Evolutionary conservation across 345 rosid species (phyloP), one percentile per base, ranked within the genome.

Genomic region (Sapria himalayana): DNA sequence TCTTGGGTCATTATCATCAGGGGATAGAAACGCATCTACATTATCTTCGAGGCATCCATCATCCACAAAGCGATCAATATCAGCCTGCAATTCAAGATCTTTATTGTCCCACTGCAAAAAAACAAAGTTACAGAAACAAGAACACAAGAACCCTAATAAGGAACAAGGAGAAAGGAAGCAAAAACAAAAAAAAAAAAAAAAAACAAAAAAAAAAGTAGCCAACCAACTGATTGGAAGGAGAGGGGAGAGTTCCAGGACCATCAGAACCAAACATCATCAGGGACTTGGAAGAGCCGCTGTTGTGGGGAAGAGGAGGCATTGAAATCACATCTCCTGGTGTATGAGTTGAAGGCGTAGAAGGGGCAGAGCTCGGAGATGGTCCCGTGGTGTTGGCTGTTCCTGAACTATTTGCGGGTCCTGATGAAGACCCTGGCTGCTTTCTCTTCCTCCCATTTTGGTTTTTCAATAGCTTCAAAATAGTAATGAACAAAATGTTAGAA

Each of bases 371-470:
- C 13, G 98, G 98, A 51, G 98, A 89, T 7, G 98, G 98, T 39
- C 98, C 98, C 0, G 92, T 70, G 8, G 98, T 89, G 61, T 89
- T 89, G 32, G 91, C 98, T 56, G 98, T 89, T 54, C 98, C 98
- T 3, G 98, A 61, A 64, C 98, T 89, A 63, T 82, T 89, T 53
- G 98, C 98, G 59, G 98, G 91, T 18, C 94, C 98, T 38, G 98
- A 82, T 61, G 97, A 86, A 33, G 98, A 76, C 51, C 70, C 93
- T 0, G 98, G 94, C 58, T 89, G 98, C 62, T 89, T 89, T 49
- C 98, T 71, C 66, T 89, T 89, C 55, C 94, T 82, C 53, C 91
- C 98, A 61, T 61, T 65, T 67, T 72, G 98, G 63, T 65, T 82
- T 74, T 89, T 89, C 29, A 78, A 54, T 48, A 72, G 91, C 98